These are phyloP conservation scores for Suillus placidus DNA, from an alignment of 768 basidiomycete species.

Conservation along the genomic window DNA sequence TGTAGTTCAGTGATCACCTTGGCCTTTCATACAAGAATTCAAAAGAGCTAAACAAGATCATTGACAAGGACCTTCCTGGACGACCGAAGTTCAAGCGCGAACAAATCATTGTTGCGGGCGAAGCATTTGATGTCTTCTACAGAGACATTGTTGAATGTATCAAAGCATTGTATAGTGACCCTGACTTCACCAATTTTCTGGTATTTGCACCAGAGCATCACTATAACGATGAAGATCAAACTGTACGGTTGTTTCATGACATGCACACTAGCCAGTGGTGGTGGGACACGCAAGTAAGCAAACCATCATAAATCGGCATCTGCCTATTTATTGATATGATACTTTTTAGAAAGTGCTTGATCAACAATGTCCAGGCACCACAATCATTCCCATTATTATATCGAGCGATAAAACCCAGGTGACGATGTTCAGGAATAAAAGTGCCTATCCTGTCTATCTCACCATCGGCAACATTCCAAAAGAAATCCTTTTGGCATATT, in stretches of 20 bases:
- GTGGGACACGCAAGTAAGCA: no score
- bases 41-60: constrained; percentile 30
- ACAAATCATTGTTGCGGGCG: constrained; percentile 22
- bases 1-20: background rate
- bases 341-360: no score
- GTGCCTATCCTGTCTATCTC: constrained; percentile 24
- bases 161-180: constrained; percentile 36
- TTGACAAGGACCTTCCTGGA: constrained; percentile 29
- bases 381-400: background rate
- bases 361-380: constrained; percentile 10
- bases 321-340: no score
- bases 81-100: background rate
- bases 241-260: no score
- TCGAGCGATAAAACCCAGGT: constrained; percentile 31
- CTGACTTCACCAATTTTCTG: constrained; percentile 35
- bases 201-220: constrained; percentile 41
- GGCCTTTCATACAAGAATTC: constrained; percentile 19
- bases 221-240: constrained; percentile 34
- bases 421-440: constrained; percentile 21
- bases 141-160: constrained; percentile 42
- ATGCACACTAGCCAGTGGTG: no score
- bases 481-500: constrained; percentile 22
- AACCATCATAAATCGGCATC: no score
- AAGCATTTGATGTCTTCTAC: constrained; percentile 36
- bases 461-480: constrained; percentile 44